Conservation (phyloP, 768 basidiomycete species). For the Agaricus bisporus region DNA sequence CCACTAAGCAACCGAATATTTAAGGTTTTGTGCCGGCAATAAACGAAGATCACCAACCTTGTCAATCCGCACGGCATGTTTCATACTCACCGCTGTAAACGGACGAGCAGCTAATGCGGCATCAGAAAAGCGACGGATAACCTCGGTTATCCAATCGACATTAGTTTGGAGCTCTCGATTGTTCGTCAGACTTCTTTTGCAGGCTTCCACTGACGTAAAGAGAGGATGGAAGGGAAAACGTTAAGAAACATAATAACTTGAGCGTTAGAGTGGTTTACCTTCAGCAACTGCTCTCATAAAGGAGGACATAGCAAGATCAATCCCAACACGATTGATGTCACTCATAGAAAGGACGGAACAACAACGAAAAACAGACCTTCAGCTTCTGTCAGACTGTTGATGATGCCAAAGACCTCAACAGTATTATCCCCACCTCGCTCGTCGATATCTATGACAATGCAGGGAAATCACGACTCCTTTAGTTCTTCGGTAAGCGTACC, state of each 20-base stretch:
- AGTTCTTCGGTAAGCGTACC: not conserved
- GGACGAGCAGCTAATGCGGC: constrained; percentile 53
- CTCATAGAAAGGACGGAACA: not conserved
- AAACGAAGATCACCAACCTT: constrained; percentile 42
- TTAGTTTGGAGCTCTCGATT: constrained; percentile 46
- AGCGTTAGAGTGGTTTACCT: constrained; percentile 32
- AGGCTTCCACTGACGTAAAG: constrained; percentile 51
- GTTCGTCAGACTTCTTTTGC: constrained; percentile 49
- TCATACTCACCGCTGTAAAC: constrained; percentile 60
- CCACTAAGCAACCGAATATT: constrained; percentile 44
- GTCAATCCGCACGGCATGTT: constrained; percentile 45
- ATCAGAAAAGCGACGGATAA: constrained; percentile 64
- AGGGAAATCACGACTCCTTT: constrained; percentile 12
- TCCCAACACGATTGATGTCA: constrained; percentile 19
- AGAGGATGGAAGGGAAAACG: not conserved
- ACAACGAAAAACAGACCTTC: constrained; percentile 48
- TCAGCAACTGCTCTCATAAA: constrained; percentile 38
- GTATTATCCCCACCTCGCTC: constrained; percentile 67
- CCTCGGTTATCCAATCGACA: constrained; percentile 83
- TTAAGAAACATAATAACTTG: not conserved
- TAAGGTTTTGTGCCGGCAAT: not conserved
- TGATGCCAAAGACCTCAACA: constrained; percentile 62
- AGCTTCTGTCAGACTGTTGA: constrained; percentile 57
- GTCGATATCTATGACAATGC: constrained; percentile 41
- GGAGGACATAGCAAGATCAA: constrained; percentile 9